Percentiles rank a stretch among this genome's conserved stretches.
These are phyloP conservation scores for Quambalaria eucalypti DNA, from an alignment of 1,284 basidiomycete genomes.

Conservation along the genomic window DNA sequence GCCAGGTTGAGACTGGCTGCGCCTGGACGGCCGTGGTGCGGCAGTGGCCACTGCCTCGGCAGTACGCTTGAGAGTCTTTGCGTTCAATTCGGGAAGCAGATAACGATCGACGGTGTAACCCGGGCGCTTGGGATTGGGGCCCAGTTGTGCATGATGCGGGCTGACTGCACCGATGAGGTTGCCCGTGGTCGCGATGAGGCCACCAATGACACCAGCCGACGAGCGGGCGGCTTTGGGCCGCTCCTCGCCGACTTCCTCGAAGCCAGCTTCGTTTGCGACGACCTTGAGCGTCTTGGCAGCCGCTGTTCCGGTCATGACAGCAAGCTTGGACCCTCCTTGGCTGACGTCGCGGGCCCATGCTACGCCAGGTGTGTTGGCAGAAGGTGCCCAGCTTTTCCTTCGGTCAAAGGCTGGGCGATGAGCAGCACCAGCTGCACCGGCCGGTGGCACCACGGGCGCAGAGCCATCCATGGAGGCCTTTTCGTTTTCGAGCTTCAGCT, in stretches of 20 bases:
- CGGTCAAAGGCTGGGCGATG: not conserved
- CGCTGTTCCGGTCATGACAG: slow-evolving; percentile 11
- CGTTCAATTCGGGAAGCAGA: slow-evolving; percentile 44
- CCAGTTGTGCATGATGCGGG: slow-evolving; percentile 50
- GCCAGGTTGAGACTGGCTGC: slow-evolving; percentile 4
- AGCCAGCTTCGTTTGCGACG: slow-evolving; percentile 35
- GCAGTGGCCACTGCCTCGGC: slow-evolving; percentile 44
- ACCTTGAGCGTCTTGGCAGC: slow-evolving; percentile 13
- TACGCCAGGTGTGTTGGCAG: slow-evolving; percentile 1
- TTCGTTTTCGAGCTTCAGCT: not conserved
- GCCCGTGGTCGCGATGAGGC: slow-evolving; percentile 63
- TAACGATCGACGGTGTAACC: slow-evolving; percentile 63
- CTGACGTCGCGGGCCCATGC: not conserved
- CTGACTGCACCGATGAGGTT: slow-evolving; percentile 50
- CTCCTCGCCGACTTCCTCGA: slow-evolving; percentile 38
- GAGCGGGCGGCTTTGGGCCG: slow-evolving; percentile 55
- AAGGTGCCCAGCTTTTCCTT: slow-evolving; percentile 1
- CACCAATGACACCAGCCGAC: slow-evolving; percentile 63
- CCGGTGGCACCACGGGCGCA: not conserved
- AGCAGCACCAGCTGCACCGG: not conserved
- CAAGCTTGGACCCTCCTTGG: slow-evolving; percentile 1
- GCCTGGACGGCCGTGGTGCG: slow-evolving; percentile 15
- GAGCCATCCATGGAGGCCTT: not conserved
- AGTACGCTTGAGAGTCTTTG: slow-evolving; percentile 41
- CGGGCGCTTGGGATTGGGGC: slow-evolving; percentile 60